Evolutionary conservation across 139 green algal species (phyloP).

Genomic region (Chlamydomonas sp.): DNA sequence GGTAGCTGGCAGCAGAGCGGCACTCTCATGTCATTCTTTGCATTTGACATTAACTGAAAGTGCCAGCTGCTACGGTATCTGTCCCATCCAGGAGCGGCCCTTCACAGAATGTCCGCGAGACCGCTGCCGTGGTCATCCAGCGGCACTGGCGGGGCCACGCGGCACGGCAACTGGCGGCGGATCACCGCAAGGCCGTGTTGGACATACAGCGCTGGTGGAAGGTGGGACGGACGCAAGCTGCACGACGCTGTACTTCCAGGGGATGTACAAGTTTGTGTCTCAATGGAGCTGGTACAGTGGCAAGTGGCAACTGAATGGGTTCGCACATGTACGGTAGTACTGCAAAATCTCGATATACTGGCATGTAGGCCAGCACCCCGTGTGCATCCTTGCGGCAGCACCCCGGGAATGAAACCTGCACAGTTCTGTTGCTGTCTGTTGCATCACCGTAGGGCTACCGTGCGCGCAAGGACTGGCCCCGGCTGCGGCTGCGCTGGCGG

Average conservation of each 20-base stretch:
- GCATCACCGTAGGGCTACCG: slow-evolving; percentile 11
- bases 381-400: too few relatives aligned
- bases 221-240: background rate
- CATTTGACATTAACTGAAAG: background rate
- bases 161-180: background rate
- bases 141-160: slow-evolving; percentile 23
- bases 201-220: slow-evolving; percentile 40
- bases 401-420: too few relatives aligned
- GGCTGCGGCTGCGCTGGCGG: slow-evolving; percentile 32
- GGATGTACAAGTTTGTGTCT: background rate
- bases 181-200: slow-evolving; percentile 3
- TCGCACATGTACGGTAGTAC: too few relatives aligned
- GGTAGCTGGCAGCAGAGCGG: too few relatives aligned
- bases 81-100: background rate
- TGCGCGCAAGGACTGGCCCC: slow-evolving; percentile 24
- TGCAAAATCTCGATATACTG: too few relatives aligned
- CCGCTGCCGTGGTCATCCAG: slow-evolving; percentile 36
- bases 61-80: background rate
- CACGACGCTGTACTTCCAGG: background rate
- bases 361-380: too few relatives aligned
- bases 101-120: background rate
- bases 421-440: too few relatives aligned
- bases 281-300: background rate
- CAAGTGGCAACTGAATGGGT: too few relatives aligned
- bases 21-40: too few relatives aligned